Base-by-base conservation (phyloP, 2,329 filamentous ascomycete genomes). In the Cordyceps javanica region DNA sequence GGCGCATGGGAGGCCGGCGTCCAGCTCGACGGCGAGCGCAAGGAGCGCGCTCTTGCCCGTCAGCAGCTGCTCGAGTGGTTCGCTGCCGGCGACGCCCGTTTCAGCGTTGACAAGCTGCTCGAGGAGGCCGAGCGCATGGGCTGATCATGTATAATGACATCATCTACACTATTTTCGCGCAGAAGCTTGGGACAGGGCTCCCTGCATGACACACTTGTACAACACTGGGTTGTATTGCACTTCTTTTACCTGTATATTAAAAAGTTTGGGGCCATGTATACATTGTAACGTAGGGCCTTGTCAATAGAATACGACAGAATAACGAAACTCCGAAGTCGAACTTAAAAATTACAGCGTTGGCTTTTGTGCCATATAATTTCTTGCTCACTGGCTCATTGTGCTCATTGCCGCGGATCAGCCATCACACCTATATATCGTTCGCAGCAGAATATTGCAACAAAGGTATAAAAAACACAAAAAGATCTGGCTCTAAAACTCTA, bases 41-140 rank as follows among this genome's bases (percentile, higher is more conserved):
- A 78, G 62, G 81, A 84, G 69, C 85, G 85, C 63, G 77, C 73
- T 1, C 78, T 79, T 61, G 81, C 82, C 62, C 86, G 89, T 74
- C 83, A 80, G 68, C 81, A 81, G 72, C 70, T 99, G 69, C 72
- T 97, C 69, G 85, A 91, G 71, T 87, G 87, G 80, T 99, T 99
- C 71, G 87, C 82, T 1, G 79, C 76, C 23, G 94, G 93, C 0
- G 91, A 96, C 73, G 75, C 75, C 59, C 78, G 78, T 54, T 99
- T 99, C 69, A 90, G 83, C 64, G 81, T 99, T 7, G 89, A 97
- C 70, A 86, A 87, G 71, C 71, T 99, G 67, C 73, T 99, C 60
- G 90, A 95, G 63, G 93, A 97, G 78, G 87, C 90, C 0, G 92
- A 97, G 80, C 90, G 86, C 73, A 75, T 95, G 68, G 81, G 75